A percentile compares a stretch with the other conserved stretches of the same genome.
Conservation (phyloP, 78 protist genomes). For the Mastigamoeba balamuthi region DNA sequence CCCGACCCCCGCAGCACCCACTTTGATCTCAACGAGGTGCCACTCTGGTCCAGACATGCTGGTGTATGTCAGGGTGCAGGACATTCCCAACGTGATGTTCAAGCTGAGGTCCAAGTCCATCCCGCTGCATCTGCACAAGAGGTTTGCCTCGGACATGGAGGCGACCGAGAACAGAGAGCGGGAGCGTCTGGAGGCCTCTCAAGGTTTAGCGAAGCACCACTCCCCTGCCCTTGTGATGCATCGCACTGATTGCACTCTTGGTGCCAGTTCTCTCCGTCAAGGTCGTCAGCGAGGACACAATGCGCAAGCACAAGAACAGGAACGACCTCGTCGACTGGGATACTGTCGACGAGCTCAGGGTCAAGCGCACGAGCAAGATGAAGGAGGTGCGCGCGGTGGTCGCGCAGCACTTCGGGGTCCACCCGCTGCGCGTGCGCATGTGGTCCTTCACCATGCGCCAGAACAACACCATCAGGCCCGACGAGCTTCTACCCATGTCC, state of each 20-base stretch:
- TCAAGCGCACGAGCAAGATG: slow-evolving; percentile 17
- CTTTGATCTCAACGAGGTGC: too few relatives aligned
- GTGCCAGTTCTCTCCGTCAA: not conserved
- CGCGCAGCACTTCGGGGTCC: slow-evolving; percentile 23
- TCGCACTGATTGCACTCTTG: not conserved
- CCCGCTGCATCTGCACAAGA: slow-evolving; percentile 16
- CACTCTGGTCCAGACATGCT: slow-evolving; percentile 60
- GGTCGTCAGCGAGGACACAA: not conserved
- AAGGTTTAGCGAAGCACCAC: slow-evolving; percentile 12
- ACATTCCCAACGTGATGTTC: slow-evolving; percentile 2
- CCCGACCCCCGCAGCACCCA: not conserved
- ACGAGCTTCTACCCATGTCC: slow-evolving; percentile 5
- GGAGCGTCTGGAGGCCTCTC: slow-evolving; percentile 1
- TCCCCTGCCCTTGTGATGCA: slow-evolving; percentile 13
- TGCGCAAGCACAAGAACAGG: slow-evolving; percentile 1
- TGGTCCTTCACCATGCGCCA: slow-evolving; percentile 23
- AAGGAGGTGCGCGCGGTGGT: too few relatives aligned
- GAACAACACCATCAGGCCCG: slow-evolving; percentile 21
- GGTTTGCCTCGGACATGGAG: slow-evolving; percentile 27
- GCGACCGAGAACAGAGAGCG: not conserved
- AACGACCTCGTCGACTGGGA: not conserved
- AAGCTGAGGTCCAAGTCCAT: slow-evolving; percentile 14
- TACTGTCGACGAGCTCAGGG: not conserved
- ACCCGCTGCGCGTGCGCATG: slow-evolving; percentile 29
- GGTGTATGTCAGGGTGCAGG: slow-evolving; percentile 66